phyloP scores from a whole-genome alignment of 202 grass and related monocot species.

The Elaeis oleifera region DNA sequence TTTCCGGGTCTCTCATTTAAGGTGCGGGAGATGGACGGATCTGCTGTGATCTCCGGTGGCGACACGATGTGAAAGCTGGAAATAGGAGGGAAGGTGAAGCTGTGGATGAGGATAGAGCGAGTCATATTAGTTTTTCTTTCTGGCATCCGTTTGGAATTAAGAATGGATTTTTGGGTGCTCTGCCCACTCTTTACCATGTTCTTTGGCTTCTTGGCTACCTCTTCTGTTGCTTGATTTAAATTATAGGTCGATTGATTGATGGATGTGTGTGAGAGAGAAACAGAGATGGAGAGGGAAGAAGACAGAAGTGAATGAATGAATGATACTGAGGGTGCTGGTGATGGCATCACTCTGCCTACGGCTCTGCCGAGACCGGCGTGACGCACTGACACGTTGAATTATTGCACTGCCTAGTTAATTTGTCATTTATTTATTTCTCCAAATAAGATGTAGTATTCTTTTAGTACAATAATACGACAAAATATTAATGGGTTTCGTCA shows the following conservation, averaged over 20 bases:
- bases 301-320: conserved; percentile 26
- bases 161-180: conserved; percentile 3
- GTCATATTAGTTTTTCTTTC: background rate
- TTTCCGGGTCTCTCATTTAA: no score
- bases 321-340: background rate
- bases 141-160: background rate
- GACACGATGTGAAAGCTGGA: conserved; percentile 17
- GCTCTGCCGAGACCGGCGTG: conserved; percentile 57
- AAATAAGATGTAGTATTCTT: no score
- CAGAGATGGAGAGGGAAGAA: background rate
- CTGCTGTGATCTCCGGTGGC: no score
- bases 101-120: background rate
- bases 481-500: no score
- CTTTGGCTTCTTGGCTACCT: background rate
- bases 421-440: no score
- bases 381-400: conserved; percentile 47
- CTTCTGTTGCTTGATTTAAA: background rate
- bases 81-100: background rate
- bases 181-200: background rate
- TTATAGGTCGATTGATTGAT: background rate
- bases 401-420: conserved; percentile 19
- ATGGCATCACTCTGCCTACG: conserved; percentile 42
- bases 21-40: no score
- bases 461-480: no score
- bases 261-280: background rate